These are phyloP conservation scores for Hypomyces perniciosus DNA, from an alignment of 2,329 filamentous ascomycete species.

Conservation along the genomic window DNA sequence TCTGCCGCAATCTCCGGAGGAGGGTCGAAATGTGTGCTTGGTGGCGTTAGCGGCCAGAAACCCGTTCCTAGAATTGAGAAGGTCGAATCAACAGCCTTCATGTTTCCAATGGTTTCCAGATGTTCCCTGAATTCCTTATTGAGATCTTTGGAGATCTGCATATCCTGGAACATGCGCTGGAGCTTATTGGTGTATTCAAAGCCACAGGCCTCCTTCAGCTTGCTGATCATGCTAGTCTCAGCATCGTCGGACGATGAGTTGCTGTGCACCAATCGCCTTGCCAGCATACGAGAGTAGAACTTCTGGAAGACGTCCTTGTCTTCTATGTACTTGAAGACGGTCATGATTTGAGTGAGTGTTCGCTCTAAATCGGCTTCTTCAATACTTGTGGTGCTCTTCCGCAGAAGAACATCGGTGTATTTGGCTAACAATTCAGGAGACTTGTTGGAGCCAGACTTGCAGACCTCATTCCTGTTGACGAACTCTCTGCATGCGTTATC, in stretches of 20 bases:
- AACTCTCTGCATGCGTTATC: conserved; percentile 98
- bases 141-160: conserved; percentile 97
- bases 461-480: conserved; percentile 95
- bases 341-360: conserved; percentile 90
- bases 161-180: conserved; percentile 99
- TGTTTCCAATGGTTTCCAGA: conserved; percentile 46
- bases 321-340: conserved; percentile 99
- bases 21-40: conserved; percentile 81
- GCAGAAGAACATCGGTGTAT: conserved; percentile 86
- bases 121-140: conserved; percentile 85
- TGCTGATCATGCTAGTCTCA: conserved; percentile 99
- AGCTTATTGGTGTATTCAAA: conserved; percentile 99
- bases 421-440: conserved; percentile 93
- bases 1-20: conserved; percentile 80
- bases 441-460: conserved; percentile 86
- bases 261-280: conserved; percentile 87
- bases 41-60: conserved; percentile 90
- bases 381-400: conserved; percentile 86
- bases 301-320: conserved; percentile 99
- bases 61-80: conserved; percentile 94
- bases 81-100: conserved; percentile 72
- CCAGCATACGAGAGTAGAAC: conserved; percentile 96
- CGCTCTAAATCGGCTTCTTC: conserved; percentile 93
- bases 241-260: conserved; percentile 96
- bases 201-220: conserved; percentile 95